Conservation (phyloP, 805 yeast species). For the Sugiyamaella floridensis region DNA sequence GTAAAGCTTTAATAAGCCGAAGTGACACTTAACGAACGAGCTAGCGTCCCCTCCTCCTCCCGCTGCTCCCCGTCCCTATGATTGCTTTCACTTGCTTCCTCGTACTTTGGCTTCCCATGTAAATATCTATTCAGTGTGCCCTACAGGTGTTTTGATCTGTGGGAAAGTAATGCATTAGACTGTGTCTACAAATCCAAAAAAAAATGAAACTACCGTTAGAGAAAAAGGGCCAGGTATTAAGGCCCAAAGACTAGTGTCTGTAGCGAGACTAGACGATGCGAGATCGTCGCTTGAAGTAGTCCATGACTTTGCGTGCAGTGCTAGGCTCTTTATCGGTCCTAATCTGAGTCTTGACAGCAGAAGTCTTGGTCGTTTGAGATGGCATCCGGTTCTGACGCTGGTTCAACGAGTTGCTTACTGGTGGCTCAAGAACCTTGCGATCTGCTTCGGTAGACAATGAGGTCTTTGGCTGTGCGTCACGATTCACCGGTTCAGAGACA, state of each 20-base stretch:
- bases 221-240: not conserved
- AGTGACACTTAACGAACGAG: too few species aligned
- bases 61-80: too few species aligned
- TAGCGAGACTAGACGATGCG: slow-evolving; percentile 19
- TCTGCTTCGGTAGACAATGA: slow-evolving; percentile 8
- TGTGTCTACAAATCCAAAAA: not conserved
- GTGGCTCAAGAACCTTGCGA: slow-evolving; percentile 19
- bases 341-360: slow-evolving; percentile 1
- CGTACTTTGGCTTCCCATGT: not conserved
- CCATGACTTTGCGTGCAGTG: slow-evolving; percentile 31
- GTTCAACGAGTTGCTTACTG: slow-evolving; percentile 16
- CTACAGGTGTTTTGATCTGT: not conserved
- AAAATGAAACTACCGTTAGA: not conserved
- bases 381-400: slow-evolving; percentile 16
- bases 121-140: not conserved
- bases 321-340: slow-evolving; percentile 15
- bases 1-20: too few species aligned
- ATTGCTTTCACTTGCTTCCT: too few species aligned
- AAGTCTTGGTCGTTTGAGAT: not conserved
- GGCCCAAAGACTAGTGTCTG: not conserved
- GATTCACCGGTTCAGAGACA: slow-evolving; percentile 5
- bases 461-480: slow-evolving; percentile 2
- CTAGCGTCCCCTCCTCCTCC: too few species aligned
- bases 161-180: not conserved
- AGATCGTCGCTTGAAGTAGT: slow-evolving; percentile 33